Conservation (phyloP, 2,329 filamentous ascomycete genomes). For the Proliferodiscus dingleyae region DNA sequence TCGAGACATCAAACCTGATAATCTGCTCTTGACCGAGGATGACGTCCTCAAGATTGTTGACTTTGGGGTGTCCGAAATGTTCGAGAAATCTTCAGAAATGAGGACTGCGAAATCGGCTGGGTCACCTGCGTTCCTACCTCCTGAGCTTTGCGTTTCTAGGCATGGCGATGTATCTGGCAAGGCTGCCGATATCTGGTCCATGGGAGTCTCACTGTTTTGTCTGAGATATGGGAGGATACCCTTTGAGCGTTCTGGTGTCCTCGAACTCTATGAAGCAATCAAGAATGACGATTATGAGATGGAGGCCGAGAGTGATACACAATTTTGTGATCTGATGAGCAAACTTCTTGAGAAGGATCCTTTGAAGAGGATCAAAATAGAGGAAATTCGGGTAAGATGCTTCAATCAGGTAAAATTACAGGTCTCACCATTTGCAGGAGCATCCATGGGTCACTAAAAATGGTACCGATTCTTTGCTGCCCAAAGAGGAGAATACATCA, state of each 20-base stretch:
- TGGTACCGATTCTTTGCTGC: slow-evolving; percentile 72
- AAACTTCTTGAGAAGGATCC: slow-evolving; percentile 82
- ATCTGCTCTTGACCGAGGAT: slow-evolving; percentile 82
- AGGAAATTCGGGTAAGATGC: slow-evolving; percentile 68
- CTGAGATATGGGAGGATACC: slow-evolving; percentile 84
- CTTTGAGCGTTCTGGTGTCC: slow-evolving; percentile 71
- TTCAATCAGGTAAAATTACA: background rate
- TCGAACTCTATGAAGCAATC: slow-evolving; percentile 89
- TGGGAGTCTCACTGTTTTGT: slow-evolving; percentile 94
- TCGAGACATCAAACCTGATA: slow-evolving; percentile 96
- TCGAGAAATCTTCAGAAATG: slow-evolving; percentile 84
- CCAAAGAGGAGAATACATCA: slow-evolving; percentile 80
- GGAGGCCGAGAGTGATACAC: slow-evolving; percentile 57
- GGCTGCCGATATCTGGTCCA: slow-evolving; percentile 95
- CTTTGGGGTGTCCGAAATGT: slow-evolving; percentile 99
- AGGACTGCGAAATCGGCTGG: slow-evolving; percentile 88
- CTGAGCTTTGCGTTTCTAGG: slow-evolving; percentile 81
- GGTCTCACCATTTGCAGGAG: slow-evolving; percentile 47
- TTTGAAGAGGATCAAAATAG: slow-evolving; percentile 75
- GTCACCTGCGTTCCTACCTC: slow-evolving; percentile 89
- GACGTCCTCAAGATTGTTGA: slow-evolving; percentile 96
- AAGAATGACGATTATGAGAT: slow-evolving; percentile 62
- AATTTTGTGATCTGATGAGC: slow-evolving; percentile 70
- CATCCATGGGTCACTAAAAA: slow-evolving; percentile 89
- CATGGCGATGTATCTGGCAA: slow-evolving; percentile 85